phyloP scores from a whole-genome alignment of 495 filamentous ascomycete species.

The Xylaria cubensis region DNA sequence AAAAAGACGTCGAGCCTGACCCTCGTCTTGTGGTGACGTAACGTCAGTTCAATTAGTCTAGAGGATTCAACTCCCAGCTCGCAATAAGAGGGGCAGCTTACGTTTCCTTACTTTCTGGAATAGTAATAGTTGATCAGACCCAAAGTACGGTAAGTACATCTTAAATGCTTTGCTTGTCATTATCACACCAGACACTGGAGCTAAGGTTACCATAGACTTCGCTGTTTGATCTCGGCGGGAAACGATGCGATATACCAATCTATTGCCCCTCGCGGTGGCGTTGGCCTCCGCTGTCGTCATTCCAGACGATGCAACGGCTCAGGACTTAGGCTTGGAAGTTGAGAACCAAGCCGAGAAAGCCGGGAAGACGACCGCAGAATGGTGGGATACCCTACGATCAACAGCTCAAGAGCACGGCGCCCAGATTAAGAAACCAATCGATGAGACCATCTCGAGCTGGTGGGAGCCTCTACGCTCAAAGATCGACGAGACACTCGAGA shows the following conservation, averaged over 20 bases:
- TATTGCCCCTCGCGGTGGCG: constrained; percentile 62
- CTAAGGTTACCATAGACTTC: constrained; percentile 4
- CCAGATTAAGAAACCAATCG: constrained; percentile 32
- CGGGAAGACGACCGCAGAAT: constrained; percentile 32
- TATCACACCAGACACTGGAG: background rate
- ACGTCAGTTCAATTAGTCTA: constrained; percentile 11
- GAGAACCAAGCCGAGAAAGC: constrained; percentile 34
- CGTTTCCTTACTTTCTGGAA: background rate
- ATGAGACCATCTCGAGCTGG: constrained; percentile 30
- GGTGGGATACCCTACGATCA: constrained; percentile 20
- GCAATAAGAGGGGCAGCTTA: constrained; percentile 20
- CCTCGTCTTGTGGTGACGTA: constrained; percentile 14
- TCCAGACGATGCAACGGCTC: constrained; percentile 57
- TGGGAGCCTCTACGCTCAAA: constrained; percentile 16
- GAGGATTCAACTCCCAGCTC: constrained; percentile 8
- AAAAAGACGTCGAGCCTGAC: background rate
- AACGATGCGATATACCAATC: constrained; percentile 48
- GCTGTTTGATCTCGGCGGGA: background rate
- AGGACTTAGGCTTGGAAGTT: constrained; percentile 38
- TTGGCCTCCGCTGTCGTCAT: constrained; percentile 65
- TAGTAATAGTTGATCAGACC: background rate
- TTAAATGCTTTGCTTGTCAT: background rate
- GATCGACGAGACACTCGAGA: constrained; percentile 44
- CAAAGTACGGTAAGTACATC: background rate
- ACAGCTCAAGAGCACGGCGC: constrained; percentile 40